phyloP scores from a whole-genome alignment of 176 grass and related monocot genomes.

The Hordeum vulgare region DNA sequence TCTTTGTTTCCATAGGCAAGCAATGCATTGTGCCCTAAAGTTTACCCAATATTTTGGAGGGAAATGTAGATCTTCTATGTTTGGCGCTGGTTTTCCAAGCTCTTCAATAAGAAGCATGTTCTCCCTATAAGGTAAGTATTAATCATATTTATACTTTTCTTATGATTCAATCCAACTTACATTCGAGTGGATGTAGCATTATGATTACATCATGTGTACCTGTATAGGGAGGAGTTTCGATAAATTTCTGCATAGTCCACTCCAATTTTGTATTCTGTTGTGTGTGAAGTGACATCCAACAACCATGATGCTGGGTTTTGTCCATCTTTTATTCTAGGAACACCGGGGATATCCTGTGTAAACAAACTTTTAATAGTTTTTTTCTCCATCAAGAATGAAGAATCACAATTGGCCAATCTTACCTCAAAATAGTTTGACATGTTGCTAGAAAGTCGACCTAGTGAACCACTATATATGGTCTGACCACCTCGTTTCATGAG shows the following conservation, averaged over 20 bases:
- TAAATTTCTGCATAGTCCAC: slow-evolving; percentile 54
- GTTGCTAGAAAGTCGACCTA: slow-evolving; percentile 61
- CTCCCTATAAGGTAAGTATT: slow-evolving; percentile 23
- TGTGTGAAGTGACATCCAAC: slow-evolving; percentile 60
- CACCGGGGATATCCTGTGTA: slow-evolving; percentile 67
- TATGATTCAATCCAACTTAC: neutral
- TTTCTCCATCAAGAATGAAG: neutral
- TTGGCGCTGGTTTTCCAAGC: slow-evolving; percentile 30
- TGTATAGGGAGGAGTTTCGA: slow-evolving; percentile 45
- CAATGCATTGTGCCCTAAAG: slow-evolving; percentile 40
- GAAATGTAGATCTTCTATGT: slow-evolving; percentile 41
- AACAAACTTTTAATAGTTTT: neutral
- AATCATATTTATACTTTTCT: neutral
- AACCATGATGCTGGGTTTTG: slow-evolving; percentile 87
- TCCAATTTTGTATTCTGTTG: slow-evolving; percentile 53
- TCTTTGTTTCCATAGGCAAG: slow-evolving; percentile 54
- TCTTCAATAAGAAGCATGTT: slow-evolving; percentile 60
- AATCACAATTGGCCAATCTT: slow-evolving; percentile 9
- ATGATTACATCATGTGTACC: slow-evolving; percentile 17
- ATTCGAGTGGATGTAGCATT: neutral
- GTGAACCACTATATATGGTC: slow-evolving; percentile 69
- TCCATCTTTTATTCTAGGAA: slow-evolving; percentile 55
- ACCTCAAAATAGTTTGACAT: slow-evolving; percentile 92
- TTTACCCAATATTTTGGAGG: slow-evolving; percentile 25
- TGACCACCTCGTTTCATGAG: slow-evolving; percentile 87